Evolutionary conservation across 2,329 filamentous ascomycete genomes (phyloP).

Genomic region (Sporothrix sp.): DNA sequence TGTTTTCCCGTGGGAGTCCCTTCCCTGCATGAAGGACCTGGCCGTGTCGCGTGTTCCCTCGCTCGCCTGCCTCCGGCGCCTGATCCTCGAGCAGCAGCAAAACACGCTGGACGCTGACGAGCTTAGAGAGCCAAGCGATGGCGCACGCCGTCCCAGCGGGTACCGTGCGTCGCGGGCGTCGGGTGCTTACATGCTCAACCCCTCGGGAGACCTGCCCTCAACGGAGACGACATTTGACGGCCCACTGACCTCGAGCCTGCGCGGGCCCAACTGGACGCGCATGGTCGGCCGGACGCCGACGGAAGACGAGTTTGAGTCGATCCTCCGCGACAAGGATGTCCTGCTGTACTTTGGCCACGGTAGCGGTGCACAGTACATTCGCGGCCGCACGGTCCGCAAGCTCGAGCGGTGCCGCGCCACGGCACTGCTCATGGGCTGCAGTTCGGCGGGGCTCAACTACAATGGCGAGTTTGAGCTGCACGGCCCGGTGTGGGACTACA

Average conservation of each 20-base stretch:
- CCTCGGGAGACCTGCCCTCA: constrained; percentile 68
- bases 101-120: not conserved
- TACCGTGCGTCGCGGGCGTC: constrained; percentile 43
- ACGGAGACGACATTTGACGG: constrained; percentile 69
- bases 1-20: constrained; percentile 88
- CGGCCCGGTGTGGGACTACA: constrained; percentile 83
- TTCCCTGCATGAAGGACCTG: constrained; percentile 70
- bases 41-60: constrained; percentile 85
- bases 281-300: constrained; percentile 60
- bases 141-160: constrained; percentile 29
- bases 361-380: constrained; percentile 88
- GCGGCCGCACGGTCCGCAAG: constrained; percentile 69
- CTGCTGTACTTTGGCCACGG: constrained; percentile 95
- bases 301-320: constrained; percentile 65
- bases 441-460: constrained; percentile 69
- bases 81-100: constrained; percentile 49
- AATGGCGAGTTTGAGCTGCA: constrained; percentile 84
- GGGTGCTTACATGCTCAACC: constrained; percentile 81
- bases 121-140: constrained; percentile 10
- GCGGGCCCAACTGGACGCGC: constrained; percentile 55
- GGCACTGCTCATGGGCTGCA: constrained; percentile 89
- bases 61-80: constrained; percentile 67
- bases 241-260: constrained; percentile 50
- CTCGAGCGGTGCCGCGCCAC: constrained; percentile 63
- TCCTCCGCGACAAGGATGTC: constrained; percentile 57